Conservation (phyloP, 1,284 basidiomycete genomes). For the Moesziomyces sp. region DNA sequence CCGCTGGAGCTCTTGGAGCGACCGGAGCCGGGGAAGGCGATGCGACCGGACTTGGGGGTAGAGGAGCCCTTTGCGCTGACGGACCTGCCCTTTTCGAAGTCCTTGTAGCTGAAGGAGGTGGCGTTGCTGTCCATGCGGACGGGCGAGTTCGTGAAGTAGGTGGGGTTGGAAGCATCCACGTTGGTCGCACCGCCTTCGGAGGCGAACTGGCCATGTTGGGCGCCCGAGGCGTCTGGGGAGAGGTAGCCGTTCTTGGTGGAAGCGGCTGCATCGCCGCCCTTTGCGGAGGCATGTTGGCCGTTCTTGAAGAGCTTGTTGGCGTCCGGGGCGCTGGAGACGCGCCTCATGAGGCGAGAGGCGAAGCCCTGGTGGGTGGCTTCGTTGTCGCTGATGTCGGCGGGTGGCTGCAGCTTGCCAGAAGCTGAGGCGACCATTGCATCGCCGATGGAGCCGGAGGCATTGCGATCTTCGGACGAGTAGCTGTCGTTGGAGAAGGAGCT, state of each 20-base stretch:
- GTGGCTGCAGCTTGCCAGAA: constrained; percentile 46
- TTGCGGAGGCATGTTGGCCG: constrained; percentile 22
- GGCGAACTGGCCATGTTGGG: constrained; percentile 23
- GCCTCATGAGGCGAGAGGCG: constrained; percentile 72
- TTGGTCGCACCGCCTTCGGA: constrained; percentile 25
- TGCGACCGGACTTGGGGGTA: constrained; percentile 53
- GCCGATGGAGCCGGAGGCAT: constrained; percentile 36
- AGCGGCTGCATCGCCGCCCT: constrained; percentile 10
- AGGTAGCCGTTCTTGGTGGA: constrained; percentile 43
- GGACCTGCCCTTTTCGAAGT: constrained; percentile 56
- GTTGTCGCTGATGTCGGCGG: constrained; percentile 34
- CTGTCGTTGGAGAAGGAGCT: constrained; percentile 61
- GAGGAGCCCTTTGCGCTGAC: constrained; percentile 42
- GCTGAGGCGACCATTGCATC: constrained; percentile 42
- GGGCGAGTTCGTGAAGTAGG: constrained; percentile 60
- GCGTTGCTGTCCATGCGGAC: constrained; percentile 63
- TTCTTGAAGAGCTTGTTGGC: constrained; percentile 85
- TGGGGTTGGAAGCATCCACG: constrained; percentile 20
- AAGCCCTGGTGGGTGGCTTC: constrained; percentile 34
- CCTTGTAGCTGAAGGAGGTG: constrained; percentile 62
- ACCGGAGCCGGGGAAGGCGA: constrained; percentile 55
- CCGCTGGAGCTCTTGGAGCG: constrained; percentile 51
- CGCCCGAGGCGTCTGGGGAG: constrained; percentile 71
- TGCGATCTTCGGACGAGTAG: constrained; percentile 50
- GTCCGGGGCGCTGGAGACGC: constrained; percentile 95